Evolutionary conservation across 768 basidiomycete genomes (phyloP), one percentile per base, ranked within the genome.

Genomic region (Pleurotus cornucopiae): DNA sequence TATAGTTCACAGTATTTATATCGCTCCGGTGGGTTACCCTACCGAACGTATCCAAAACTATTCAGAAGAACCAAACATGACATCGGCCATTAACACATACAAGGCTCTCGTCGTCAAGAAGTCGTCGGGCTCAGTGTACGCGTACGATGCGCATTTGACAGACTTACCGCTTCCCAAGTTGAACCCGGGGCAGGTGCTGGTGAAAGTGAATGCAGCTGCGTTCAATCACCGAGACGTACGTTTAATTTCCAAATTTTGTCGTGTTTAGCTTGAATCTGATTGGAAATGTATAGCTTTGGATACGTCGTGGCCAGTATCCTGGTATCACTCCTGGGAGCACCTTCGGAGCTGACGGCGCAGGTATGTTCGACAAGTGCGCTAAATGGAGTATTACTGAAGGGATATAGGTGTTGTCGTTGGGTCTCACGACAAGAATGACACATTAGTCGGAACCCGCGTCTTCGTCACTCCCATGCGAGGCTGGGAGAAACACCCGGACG

Each of bases 141-240:
- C 39, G 12, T 53, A 89, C 62, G 84, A 88, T 58, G 82, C 80
- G 0, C 70, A 73, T 5, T 54, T 91, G 9, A 76, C 80, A 49
- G 73, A 79, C 37, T 72, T 68, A 44, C 73, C 77, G 0, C 66
- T 90, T 41, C 79, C 81, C 25, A 46, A 67, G 6, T 74, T 89
- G 54, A 72, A 79, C 57, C 58, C 67, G 0, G 86, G 82, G 2
- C 74, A 91, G 67, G 67, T 91, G 0, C 73, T 89, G 6, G 85
- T 91, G 6, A 81, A 78, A 66, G 81, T 91, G 51, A 74, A 71
- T 16, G 88, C 90, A 12, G 88, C 77, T 0, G 83, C 80, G 13
- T 89, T 89, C 74, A 94, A 94, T 65, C 90, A 85, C 63, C 76
- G 86, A 63, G 90, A 91, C 62, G 88, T 88, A 57, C 46, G 67